Base-by-base conservation (phyloP, 1,284 basidiomycete species). In the Rhodotorula glutinis region DNA sequence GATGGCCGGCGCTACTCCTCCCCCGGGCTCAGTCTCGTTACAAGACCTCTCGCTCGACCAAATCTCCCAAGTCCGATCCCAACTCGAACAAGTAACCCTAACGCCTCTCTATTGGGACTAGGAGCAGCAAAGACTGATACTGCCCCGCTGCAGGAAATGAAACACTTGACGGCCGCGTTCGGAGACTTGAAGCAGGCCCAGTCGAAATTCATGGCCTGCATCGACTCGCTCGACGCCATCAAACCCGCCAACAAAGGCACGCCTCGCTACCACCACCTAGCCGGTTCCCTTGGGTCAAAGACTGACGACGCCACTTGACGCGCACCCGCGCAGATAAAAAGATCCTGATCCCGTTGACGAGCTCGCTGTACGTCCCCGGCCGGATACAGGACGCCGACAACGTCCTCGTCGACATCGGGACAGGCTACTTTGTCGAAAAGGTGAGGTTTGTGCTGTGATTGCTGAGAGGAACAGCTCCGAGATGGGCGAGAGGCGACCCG, bases 341-440 rank as follows among this genome's bases (percentile, higher is more conserved):
- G 23, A 87, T 94, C 67, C 84, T 98, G 27, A 90, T 98, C 2
- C 95, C 95, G 4, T 81, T 98, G 57, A 97, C 93, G 16, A 91
- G 90, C 78, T 96, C 92, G 2, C 84, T 98, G 5, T 98, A 98
- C 78, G 90, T 98, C 21, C 92, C 94, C 2, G 95, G 94, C 40
- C 92, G 88, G 79, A 83, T 98, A 44, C 83, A 83, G 33, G 89
- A 97, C 77, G 79, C 85, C 2, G 88, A 92, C 57, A 86, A 91
- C 72, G 93, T 98, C 57, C 88, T 98, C 66, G 87, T 98, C 25
- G 95, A 98, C 78, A 85, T 98, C 41, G 95, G 95, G 3, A 98
- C 95, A 0, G 95, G 95, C 0, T 98, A 97, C 80, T 98, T 89
- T 76, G 88, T 98, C 25, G 88, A 91, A 79, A 98, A 97, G 85